A percentile compares a stretch with the other conserved stretches of the same genome.
Conservation (phyloP, 345 rosid genomes). For the Syzygium jambos region DNA sequence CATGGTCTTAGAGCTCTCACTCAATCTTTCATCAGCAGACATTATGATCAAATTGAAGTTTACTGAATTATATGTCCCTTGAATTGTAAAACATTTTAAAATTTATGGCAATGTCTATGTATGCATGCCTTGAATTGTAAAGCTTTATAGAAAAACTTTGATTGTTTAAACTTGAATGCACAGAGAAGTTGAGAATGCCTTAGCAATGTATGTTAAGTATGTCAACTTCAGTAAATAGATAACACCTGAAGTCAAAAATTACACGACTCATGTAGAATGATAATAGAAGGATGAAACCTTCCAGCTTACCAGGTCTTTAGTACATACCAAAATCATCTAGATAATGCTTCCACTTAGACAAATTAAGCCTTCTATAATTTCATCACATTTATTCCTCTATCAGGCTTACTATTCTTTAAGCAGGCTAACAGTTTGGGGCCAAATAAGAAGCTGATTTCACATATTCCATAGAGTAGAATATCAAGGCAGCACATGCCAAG, state of each 20-base stretch:
- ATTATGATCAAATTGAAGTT: not conserved
- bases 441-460: not conserved
- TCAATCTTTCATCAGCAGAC: not conserved
- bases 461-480: not conserved
- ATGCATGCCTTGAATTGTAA: not conserved
- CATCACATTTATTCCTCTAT: not conserved
- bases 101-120: not conserved
- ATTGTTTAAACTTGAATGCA: not conserved
- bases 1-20: not conserved
- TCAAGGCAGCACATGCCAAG: not conserved
- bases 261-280: not conserved
- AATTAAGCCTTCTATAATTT: not conserved
- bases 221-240: not conserved
- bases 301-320: not conserved
- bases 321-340: not conserved
- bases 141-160: not conserved
- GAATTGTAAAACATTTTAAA: not conserved
- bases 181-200: not conserved
- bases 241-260: not conserved
- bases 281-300: not conserved
- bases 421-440: not conserved
- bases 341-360: not conserved
- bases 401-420: not conserved
- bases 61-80: not conserved
- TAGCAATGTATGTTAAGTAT: not conserved